Evolutionary conservation across 2,329 filamentous ascomycete species (phyloP).

Genomic region (Venturia aucupariae): DNA sequence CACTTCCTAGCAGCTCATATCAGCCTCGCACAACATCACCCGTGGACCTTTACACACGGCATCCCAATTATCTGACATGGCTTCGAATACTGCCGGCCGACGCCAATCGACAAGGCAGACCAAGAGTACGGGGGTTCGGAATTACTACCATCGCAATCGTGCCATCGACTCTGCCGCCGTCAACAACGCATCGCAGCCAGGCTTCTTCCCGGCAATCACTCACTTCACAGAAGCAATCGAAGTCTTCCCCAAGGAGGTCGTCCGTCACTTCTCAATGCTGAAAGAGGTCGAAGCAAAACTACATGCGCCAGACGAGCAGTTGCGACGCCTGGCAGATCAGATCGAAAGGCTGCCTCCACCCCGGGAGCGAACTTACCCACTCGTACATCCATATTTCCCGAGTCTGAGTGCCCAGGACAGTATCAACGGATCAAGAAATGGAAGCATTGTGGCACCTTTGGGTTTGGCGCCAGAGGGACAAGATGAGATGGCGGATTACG

Average conservation of each 20-base stretch:
- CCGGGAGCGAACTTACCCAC: constrained; percentile 23
- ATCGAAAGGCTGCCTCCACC: constrained; percentile 42
- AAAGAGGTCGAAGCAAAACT: constrained; percentile 98
- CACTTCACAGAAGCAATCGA: constrained; percentile 87
- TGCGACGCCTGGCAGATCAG: constrained; percentile 64
- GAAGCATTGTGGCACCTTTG: constrained; percentile 19
- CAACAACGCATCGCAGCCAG: constrained; percentile 27
- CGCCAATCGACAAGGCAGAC: constrained; percentile 38
- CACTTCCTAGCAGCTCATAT: not conserved
- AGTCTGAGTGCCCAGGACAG: constrained; percentile 31
- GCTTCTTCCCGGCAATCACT: constrained; percentile 57
- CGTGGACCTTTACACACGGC: not conserved
- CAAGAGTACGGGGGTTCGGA: constrained; percentile 36
- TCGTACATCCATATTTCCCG: constrained; percentile 8
- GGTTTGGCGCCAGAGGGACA: not conserved
- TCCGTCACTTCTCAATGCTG: constrained; percentile 87
- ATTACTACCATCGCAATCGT: constrained; percentile 42
- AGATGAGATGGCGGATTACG: constrained; percentile 23
- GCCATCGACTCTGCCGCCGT: constrained; percentile 22
- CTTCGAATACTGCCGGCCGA: constrained; percentile 15
- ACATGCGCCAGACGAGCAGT: constrained; percentile 73
- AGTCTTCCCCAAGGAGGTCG: constrained; percentile 87
- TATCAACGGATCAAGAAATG: constrained; percentile 31
- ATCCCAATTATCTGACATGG: not conserved
- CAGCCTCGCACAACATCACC: too few species aligned